Base-by-base conservation (phyloP, 495 filamentous ascomycete genomes). In the Penicillium angulare region DNA sequence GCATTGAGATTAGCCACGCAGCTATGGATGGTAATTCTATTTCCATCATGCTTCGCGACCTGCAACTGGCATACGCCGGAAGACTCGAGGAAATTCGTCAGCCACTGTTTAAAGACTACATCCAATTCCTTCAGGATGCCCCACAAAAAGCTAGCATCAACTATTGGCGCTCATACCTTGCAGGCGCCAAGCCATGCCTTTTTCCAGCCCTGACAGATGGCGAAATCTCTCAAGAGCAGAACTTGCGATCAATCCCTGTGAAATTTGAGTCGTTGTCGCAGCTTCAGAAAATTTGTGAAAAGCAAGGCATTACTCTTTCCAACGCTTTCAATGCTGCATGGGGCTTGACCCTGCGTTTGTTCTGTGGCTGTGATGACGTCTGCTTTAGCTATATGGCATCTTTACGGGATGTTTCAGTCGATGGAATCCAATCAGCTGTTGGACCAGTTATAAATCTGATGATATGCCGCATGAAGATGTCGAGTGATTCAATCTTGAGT, bases 1-100 rank as follows among this genome's bases (percentile, higher is more conserved):
- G 75, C 39, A 52, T 85, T 17, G 81, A 86, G 40, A 63, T 85
- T 18, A 85, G 74, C 52, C 79, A 84, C 58, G 69, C 77, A 15
- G 66, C 76, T 8, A 73, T 78, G 63, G 74, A 83, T 66, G 79
- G 70, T 6, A 54, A 61, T 26, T 80, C 78, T 0, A 72, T 79
- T 41, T 74, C 73, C 0, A 67, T 74, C 17, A 74, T 82, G 17
- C 39, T 78, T 9, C 64, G 68, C 0, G 78, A 81, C 17, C 35
- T 82, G 26, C 70, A 75, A 15, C 49, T 65, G 1, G 75, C 74
- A 2, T 85, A 85, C 47, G 66, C 61, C 13, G 73, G 65, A 13
- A 53, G 71, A 3, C 47, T 76, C 0, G 49, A 64, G 12, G 48
- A 52, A 9, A 61, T 53, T 5, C 61, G 57, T 18, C 77, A 61